Evolutionary conservation across 2,329 filamentous ascomycete species (phyloP).

Genomic region (Colletotrichum gigasporum): DNA sequence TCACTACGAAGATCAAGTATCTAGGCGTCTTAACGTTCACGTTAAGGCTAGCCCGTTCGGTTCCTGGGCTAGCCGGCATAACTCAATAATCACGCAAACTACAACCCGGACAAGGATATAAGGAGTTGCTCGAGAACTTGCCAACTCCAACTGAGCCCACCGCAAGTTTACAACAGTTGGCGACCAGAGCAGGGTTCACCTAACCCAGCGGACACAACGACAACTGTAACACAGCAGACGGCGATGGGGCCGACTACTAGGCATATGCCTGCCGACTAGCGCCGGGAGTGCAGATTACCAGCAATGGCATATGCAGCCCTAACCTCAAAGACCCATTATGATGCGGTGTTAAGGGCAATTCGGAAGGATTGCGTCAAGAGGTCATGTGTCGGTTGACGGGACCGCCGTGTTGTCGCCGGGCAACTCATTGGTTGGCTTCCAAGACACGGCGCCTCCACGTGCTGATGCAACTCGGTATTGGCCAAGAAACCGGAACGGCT

Average conservation of each 20-base stretch:
- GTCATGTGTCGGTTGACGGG: slow-evolving; percentile 17
- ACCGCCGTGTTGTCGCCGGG: not conserved
- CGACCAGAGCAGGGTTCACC: too few species aligned
- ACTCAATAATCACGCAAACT: too few species aligned
- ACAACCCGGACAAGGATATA: too few species aligned
- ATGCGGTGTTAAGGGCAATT: slow-evolving; percentile 8
- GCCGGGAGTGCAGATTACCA: slow-evolving; percentile 22
- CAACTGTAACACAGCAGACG: slow-evolving; percentile 11
- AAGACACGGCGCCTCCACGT: not conserved
- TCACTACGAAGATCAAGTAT: too few species aligned
- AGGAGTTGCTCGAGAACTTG: too few species aligned
- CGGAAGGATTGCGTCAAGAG: slow-evolving; percentile 11
- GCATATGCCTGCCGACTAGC: slow-evolving; percentile 28
- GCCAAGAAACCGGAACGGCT: not conserved
- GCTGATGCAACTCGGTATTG: not conserved
- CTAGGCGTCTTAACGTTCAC: too few species aligned
- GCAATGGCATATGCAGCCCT: slow-evolving; percentile 33
- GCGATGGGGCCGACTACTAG: slow-evolving; percentile 12
- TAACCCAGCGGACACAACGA: not conserved
- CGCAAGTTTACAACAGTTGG: too few species aligned
- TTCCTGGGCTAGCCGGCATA: too few species aligned
- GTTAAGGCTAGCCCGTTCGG: too few species aligned
- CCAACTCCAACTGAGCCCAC: too few species aligned
- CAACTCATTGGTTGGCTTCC: not conserved
- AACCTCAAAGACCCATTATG: slow-evolving; percentile 14